Conservation (phyloP, 78 protist genomes). For the Cavenderia fasciculata region DNA sequence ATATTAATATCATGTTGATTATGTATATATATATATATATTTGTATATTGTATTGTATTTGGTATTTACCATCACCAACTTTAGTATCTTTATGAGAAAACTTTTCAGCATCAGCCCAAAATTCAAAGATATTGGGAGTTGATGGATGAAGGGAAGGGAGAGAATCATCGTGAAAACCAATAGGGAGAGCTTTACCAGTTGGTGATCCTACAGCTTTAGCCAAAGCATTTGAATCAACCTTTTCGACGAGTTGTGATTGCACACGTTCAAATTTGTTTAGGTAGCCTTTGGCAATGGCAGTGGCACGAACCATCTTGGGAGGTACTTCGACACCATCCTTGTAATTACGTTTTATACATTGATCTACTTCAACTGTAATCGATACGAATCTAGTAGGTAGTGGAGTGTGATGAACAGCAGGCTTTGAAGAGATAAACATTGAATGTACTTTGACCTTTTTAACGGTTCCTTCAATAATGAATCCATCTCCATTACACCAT, state of each 20-base stretch:
- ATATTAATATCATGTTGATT: neutral
- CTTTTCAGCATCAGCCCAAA: constrained; percentile 61
- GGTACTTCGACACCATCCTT: constrained; percentile 63
- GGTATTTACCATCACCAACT: constrained; percentile 35
- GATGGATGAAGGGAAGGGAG: constrained; percentile 3
- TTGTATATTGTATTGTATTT: too few relatives aligned
- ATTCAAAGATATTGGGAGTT: neutral
- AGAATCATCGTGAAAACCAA: constrained; percentile 42
- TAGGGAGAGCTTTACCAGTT: constrained; percentile 33
- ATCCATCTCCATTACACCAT: constrained; percentile 61
- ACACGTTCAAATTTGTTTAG: constrained; percentile 68
- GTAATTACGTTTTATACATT: constrained; percentile 19
- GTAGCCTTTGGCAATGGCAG: constrained; percentile 66
- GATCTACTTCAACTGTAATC: constrained; percentile 3
- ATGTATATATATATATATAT: too few relatives aligned
- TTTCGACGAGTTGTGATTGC: constrained; percentile 31
- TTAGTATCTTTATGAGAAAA: constrained; percentile 20
- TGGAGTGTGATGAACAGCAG: neutral
- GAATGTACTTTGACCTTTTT: constrained; percentile 15
- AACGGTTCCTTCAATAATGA: constrained; percentile 53
- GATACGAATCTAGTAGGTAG: constrained; percentile 63
- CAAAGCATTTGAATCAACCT: neutral
- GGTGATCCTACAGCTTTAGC: constrained; percentile 20
- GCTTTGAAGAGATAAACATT: constrained; percentile 32
- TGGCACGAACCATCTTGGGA: constrained; percentile 58